Conservation (phyloP, 2,329 filamentous ascomycete species). For the Neurospora sp. region DNA sequence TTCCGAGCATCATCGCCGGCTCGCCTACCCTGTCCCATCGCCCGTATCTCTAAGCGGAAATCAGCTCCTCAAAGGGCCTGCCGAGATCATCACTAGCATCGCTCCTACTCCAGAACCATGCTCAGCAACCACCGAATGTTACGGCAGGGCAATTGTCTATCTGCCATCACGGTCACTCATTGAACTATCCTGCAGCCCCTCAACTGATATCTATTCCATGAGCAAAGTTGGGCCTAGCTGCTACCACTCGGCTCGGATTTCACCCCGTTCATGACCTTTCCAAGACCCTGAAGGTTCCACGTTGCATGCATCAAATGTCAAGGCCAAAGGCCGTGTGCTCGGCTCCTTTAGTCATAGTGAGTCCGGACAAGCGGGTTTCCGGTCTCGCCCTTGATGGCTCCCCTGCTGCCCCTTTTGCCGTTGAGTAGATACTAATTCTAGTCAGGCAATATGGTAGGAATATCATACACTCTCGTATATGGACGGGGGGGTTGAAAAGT, state of each 20-base stretch:
- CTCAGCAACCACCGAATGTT: background rate
- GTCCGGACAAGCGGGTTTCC: background rate
- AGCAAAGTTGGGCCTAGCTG: background rate
- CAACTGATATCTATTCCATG: background rate
- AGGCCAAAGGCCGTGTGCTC: conserved; percentile 8
- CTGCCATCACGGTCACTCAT: background rate
- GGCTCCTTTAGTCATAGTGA: conserved; percentile 1
- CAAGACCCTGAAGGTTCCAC: conserved; percentile 15
- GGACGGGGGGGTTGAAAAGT: too few species aligned
- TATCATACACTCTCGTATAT: too few species aligned
- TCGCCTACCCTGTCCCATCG: background rate
- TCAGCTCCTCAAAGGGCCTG: background rate
- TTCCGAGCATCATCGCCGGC: background rate
- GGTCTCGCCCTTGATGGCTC: background rate
- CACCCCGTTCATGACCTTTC: conserved; percentile 11
- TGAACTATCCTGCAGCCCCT: background rate
- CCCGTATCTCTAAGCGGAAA: background rate
- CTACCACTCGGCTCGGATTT: background rate
- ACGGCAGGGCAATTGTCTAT: background rate
- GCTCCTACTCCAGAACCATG: background rate
- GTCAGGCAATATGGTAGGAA: too few species aligned
- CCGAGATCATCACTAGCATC: background rate
- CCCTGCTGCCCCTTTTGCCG: background rate
- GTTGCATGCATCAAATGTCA: conserved; percentile 14
- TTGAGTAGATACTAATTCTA: background rate